Evolutionary conservation across 179 eudicot species (phyloP).

Genomic region (Carnegiea gigantea): DNA sequence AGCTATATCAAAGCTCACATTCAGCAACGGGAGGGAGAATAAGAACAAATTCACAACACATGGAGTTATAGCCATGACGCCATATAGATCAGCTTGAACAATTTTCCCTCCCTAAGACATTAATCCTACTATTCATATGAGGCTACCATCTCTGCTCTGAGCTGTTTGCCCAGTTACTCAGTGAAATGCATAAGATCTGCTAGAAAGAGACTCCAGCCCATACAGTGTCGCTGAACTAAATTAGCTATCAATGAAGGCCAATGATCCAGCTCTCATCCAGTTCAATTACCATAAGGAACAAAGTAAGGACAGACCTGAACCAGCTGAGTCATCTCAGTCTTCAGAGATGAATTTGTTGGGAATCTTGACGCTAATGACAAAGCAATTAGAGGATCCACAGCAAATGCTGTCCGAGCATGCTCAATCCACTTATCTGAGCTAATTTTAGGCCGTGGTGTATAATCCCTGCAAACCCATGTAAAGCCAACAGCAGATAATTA

Average conservation of each 20-base stretch:
- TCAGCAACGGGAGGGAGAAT: background rate
- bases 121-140: background rate
- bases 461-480: conserved; percentile 56
- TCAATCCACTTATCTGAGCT: conserved; percentile 94
- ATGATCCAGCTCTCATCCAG: background rate
- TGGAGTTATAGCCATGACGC: background rate
- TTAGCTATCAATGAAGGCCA: background rate
- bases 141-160: background rate
- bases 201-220: background rate
- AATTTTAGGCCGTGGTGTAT: conserved; percentile 62
- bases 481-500: conserved; percentile 20
- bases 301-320: conserved; percentile 67
- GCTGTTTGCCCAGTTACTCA: background rate
- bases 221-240: background rate
- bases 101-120: background rate
- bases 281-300: background rate
- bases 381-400: conserved; percentile 95
- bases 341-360: conserved; percentile 72
- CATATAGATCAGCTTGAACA: background rate
- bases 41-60: background rate
- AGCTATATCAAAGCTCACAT: background rate
- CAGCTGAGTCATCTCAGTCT: conserved; percentile 84
- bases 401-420: conserved; percentile 85
- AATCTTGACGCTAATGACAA: conserved; percentile 82
- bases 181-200: conserved; percentile 2